Percentiles rank a stretch among this genome's conserved stretches.
phyloP scores from a whole-genome alignment of 2,329 filamentous ascomycete species.

The Hypoxylon sp. region DNA sequence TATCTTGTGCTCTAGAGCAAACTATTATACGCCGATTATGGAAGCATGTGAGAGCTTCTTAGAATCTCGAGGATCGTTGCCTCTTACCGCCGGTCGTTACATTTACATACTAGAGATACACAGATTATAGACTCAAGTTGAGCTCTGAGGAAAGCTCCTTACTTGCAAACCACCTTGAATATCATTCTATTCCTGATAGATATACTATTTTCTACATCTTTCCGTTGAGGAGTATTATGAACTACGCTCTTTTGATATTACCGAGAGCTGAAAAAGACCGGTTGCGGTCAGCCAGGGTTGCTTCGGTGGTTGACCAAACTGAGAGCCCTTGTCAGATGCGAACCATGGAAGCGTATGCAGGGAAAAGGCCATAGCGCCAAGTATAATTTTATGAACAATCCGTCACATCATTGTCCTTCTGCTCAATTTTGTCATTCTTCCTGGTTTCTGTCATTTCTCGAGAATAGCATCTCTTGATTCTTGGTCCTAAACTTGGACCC shows the following conservation, averaged over 20 bases:
- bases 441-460: slow-evolving; percentile 6
- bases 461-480: background rate
- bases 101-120: slow-evolving; percentile 56
- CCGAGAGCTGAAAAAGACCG: background rate
- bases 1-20: slow-evolving; percentile 79
- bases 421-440: slow-evolving; percentile 5
- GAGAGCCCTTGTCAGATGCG: slow-evolving; percentile 10
- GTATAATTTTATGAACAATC: slow-evolving; percentile 9
- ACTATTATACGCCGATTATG: slow-evolving; percentile 74
- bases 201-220: background rate
- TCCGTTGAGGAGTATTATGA: background rate
- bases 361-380: slow-evolving; percentile 15
- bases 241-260: background rate
- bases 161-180: background rate
- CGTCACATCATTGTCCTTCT: slow-evolving; percentile 10
- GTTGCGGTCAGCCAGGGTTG: background rate
- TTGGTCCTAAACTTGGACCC: background rate
- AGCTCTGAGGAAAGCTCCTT: slow-evolving; percentile 7
- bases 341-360: slow-evolving; percentile 8
- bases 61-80: slow-evolving; percentile 71
- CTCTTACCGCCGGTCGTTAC: slow-evolving; percentile 84
- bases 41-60: slow-evolving; percentile 75
- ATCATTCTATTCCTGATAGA: background rate
- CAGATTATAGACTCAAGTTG: slow-evolving; percentile 4
- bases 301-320: slow-evolving; percentile 1